Conservation (phyloP, 257 asterid genomes). For the Nicotiana benthamiana region DNA sequence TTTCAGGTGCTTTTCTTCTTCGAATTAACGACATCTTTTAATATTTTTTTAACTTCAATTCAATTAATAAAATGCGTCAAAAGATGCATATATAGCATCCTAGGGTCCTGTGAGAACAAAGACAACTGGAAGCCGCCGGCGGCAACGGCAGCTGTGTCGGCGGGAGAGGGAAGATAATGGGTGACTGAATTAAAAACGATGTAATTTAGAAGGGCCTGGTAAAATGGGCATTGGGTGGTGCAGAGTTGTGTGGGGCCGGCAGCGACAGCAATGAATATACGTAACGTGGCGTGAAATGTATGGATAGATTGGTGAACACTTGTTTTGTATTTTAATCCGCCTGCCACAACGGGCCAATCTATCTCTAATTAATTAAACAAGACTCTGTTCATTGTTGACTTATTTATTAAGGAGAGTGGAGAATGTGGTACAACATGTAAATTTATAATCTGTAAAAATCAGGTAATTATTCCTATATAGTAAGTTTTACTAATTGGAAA, state of each 20-base stretch:
- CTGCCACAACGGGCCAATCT: neutral
- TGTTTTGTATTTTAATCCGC: neutral
- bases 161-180: neutral
- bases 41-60: neutral
- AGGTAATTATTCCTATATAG: neutral
- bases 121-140: neutral
- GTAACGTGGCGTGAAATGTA: slow-evolving; percentile 2
- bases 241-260: neutral
- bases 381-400: neutral
- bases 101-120: neutral
- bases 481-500: too few species aligned
- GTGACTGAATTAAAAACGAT: neutral
- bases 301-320: neutral
- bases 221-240: neutral
- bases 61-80: neutral
- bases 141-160: neutral
- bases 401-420: neutral
- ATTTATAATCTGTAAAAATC: neutral
- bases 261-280: neutral
- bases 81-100: neutral
- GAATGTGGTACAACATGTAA: neutral
- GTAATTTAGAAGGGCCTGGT: neutral
- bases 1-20: slow-evolving; percentile 41
- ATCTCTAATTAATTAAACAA: neutral
- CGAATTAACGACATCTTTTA: slow-evolving; percentile 30